Percentiles rank a stretch among this genome's conserved stretches.
phyloP scores from a whole-genome alignment of 805 yeast species.

The Wickerhamomyces rabaulensis region DNA sequence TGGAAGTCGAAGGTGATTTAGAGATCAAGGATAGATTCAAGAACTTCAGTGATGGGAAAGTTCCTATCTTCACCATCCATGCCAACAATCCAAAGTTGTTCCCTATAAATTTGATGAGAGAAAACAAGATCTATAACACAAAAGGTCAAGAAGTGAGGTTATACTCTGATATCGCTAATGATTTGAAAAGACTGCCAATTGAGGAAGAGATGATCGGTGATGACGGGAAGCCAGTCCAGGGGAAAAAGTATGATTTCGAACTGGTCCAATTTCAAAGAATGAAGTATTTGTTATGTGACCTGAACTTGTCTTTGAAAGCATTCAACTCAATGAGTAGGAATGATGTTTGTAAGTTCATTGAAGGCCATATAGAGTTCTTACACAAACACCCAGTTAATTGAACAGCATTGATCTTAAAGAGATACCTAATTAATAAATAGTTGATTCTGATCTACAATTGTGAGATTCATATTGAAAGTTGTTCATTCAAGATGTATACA shows the following conservation, averaged over 20 bases:
- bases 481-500: no score
- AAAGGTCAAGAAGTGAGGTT: slow-evolving; percentile 20
- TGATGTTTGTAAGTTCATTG: slow-evolving; percentile 44
- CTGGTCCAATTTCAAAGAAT: slow-evolving; percentile 50
- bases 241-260: slow-evolving; percentile 42
- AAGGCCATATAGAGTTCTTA: slow-evolving; percentile 39
- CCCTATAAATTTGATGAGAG: slow-evolving; percentile 26
- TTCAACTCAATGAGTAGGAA: slow-evolving; percentile 37
- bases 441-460: background rate
- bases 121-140: slow-evolving; percentile 12
- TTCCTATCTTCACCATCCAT: slow-evolving; percentile 31
- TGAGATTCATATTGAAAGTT: no score
- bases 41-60: slow-evolving; percentile 8
- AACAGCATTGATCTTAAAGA: background rate
- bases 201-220: slow-evolving; percentile 1
- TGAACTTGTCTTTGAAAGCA: slow-evolving; percentile 38
- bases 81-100: slow-evolving; percentile 32
- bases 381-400: slow-evolving; percentile 15
- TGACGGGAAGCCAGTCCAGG: background rate
- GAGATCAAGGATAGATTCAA: slow-evolving; percentile 6
- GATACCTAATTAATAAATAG: background rate
- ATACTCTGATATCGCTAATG: slow-evolving; percentile 20
- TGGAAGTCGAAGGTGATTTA: background rate
- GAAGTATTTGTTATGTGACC: slow-evolving; percentile 48
- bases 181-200: slow-evolving; percentile 23